phyloP scores from a whole-genome alignment of 805 yeast species.

The Saccharomyces jurei region DNA sequence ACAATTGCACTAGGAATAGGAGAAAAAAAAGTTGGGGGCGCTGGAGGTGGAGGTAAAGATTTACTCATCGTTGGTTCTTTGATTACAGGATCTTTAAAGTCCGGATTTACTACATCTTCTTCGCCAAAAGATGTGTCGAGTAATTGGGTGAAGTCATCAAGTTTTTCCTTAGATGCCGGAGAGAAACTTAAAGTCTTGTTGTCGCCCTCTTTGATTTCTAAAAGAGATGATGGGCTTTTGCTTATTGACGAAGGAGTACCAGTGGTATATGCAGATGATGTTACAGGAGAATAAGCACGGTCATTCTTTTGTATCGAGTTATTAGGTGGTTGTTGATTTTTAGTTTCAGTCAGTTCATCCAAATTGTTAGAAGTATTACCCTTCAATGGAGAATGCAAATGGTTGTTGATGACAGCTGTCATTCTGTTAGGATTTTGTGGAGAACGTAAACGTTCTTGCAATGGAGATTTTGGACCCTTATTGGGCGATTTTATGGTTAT shows the following conservation, averaged over 20 bases:
- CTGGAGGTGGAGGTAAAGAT: conserved; percentile 11
- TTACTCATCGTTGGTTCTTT: background rate
- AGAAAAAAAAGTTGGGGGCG: conserved; percentile 4
- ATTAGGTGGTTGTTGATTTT: conserved; percentile 1
- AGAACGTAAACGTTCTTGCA: conserved; percentile 12
- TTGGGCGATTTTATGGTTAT: conserved; percentile 29
- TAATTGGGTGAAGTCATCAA: conserved; percentile 22
- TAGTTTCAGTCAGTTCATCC: background rate
- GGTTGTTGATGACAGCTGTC: conserved; percentile 28
- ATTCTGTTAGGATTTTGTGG: conserved; percentile 26
- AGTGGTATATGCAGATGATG: background rate
- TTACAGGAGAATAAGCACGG: background rate
- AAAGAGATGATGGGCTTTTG: conserved; percentile 3
- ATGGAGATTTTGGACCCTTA: conserved; percentile 9
- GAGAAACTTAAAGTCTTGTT: conserved; percentile 17
- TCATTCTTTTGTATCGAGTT: background rate
- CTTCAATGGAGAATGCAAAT: conserved; percentile 28
- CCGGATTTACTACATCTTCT: conserved; percentile 3
- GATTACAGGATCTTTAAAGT: background rate
- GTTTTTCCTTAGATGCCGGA: conserved; percentile 23
- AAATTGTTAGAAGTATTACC: conserved; percentile 2
- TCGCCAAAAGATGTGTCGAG: conserved; percentile 20
- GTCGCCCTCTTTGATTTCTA: background rate
- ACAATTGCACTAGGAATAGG: background rate
- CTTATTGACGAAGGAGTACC: background rate